Conservation (phyloP, 2,329 filamentous ascomycete species). For the Tolypocladium inflatum region DNA sequence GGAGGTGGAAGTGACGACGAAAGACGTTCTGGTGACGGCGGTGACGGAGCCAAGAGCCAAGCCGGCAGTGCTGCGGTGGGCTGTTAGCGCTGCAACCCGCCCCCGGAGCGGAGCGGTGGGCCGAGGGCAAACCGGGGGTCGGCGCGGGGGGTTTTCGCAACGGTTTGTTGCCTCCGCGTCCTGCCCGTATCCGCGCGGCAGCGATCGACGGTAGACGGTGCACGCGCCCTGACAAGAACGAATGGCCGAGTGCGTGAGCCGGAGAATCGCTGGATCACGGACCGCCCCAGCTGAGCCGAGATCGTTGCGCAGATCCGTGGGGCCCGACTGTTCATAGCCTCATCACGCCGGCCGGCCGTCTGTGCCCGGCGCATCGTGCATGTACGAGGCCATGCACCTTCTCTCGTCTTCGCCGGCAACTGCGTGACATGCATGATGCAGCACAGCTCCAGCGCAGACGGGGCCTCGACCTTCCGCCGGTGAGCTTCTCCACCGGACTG, state of each 20-base stretch:
- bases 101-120: neutral
- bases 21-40: neutral
- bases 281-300: neutral
- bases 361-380: neutral
- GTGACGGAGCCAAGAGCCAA: neutral
- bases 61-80: neutral
- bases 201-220: too few species aligned
- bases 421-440: neutral
- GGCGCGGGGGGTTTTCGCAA: neutral
- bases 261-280: too few species aligned
- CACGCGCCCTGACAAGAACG: too few species aligned
- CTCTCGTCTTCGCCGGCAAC: neutral
- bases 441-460: neutral
- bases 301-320: neutral
- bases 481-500: too few species aligned
- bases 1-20: neutral
- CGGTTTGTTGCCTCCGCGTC: too few species aligned
- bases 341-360: neutral
- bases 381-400: neutral
- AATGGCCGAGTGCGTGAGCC: too few species aligned
- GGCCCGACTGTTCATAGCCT: too few species aligned
- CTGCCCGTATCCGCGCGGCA: too few species aligned
- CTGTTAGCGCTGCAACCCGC: neutral
- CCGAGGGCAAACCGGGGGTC: neutral
- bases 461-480: too few species aligned